Evolutionary conservation across 345 rosid species (phyloP), one percentile per base, ranked within the genome.

Genomic region (Syzygium oleosum): DNA sequence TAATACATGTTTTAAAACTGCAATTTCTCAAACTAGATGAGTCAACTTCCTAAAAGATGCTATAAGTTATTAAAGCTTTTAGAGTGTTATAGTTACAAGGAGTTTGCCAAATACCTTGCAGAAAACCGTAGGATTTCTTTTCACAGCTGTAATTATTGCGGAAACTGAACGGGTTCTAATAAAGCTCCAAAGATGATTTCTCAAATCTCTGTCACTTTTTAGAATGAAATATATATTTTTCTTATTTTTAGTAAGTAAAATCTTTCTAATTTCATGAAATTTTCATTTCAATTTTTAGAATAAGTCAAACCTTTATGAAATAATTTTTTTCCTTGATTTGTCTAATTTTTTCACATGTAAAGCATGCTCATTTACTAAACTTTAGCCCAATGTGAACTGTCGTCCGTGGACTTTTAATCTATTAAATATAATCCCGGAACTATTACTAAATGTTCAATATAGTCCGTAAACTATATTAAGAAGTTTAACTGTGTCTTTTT

Each of bases 341-440:
- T 65, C 3, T 29, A 31, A 14, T 65, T 2, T 65, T 65, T 65
- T 65, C 5, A 65, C 12, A 15, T 7, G 22, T 31, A 8, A 31
- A 65, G 41, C 21, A 2, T 6, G 41, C 21, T 65, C 22, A 31
- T 31, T 65, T 16, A 22, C 3, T 65, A 65, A 65, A 65, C 21
- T 31, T 65, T 65, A 5, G 4, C 23, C 43, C 5, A 8, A 16
- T 29, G 8, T 16, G 43, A 16, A 31, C 8, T 29, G 38, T 31
- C 12, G 6, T 31, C 43, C 3, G 3, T 0, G 9, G 23, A 31
- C 6, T 31, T 31, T 65, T 65, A 65, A 65, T 65, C 43, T 0
- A 1, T 65, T 31, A 16, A 16, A 16, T 0, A 16, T 65, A 19
- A 0, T 65, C 43, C 5, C 5, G 15, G 2, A 65, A 63, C 7